These are phyloP conservation scores for Pestalotiopsis sp. DNA, from an alignment of 2,329 filamentous ascomycete species.

Conservation along the genomic window DNA sequence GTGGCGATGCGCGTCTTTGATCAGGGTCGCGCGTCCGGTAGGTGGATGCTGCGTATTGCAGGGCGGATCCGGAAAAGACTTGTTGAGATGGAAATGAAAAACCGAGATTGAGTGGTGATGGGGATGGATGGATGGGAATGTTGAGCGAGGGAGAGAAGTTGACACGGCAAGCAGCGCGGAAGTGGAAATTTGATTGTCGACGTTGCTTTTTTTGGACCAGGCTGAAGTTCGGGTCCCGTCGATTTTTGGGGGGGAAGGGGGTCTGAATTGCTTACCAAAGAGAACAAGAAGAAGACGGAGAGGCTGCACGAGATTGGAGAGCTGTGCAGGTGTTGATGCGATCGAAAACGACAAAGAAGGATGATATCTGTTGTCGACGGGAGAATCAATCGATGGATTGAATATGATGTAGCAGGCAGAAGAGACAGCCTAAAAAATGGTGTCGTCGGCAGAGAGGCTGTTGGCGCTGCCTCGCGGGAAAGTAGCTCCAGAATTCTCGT, in stretches of 20 bases:
- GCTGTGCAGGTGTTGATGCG: constrained; percentile 2
- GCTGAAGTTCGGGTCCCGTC: neutral
- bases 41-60: neutral
- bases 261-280: neutral
- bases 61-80: neutral
- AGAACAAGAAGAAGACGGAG: neutral
- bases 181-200: neutral
- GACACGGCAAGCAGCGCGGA: neutral
- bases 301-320: neutral
- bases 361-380: neutral
- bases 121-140: neutral
- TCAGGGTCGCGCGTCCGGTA: neutral
- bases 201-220: constrained; percentile 7
- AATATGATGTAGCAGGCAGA: neutral
- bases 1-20: neutral
- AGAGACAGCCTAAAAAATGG: neutral
- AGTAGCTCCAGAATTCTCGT: neutral
- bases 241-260: neutral
- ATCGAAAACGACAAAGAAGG: neutral
- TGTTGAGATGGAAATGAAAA: neutral
- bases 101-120: neutral
- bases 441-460: neutral
- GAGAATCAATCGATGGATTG: neutral
- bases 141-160: constrained; percentile 2
- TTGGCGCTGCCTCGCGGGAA: neutral